Percentiles rank a stretch among this genome's conserved stretches.
These are phyloP conservation scores for Torulaspora gathmanii DNA, from an alignment of 805 yeast species.

Conservation along the genomic window DNA sequence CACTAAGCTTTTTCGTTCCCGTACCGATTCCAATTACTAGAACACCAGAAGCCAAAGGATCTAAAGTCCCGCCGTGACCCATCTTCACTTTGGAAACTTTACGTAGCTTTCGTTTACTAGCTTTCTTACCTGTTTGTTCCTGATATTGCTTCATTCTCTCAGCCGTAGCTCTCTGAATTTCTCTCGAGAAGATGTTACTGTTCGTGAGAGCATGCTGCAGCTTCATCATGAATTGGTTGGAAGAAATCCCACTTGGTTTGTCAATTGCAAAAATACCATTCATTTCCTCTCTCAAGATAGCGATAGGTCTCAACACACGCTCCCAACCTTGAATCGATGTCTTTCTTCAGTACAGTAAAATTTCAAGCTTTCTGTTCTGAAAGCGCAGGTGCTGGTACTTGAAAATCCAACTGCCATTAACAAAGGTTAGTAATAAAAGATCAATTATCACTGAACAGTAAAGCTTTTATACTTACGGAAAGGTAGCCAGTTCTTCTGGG, in stretches of 20 bases:
- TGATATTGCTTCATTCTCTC: conserved; percentile 41
- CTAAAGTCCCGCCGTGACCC: conserved; percentile 98
- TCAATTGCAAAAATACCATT: conserved; percentile 90
- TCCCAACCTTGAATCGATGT: neutral
- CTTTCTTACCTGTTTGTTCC: conserved; percentile 40
- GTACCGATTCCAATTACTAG: conserved; percentile 84
- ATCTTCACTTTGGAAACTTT: conserved; percentile 64
- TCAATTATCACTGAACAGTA: neutral
- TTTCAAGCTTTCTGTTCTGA: neutral
- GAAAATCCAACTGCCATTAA: conserved; percentile 42
- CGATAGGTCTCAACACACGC: neutral
- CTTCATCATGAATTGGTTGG: conserved; percentile 65
- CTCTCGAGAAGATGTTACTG: conserved; percentile 52
- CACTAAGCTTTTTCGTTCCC: conserved; percentile 79
- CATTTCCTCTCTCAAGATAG: conserved; percentile 41
- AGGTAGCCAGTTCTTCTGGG: conserved; percentile 53
- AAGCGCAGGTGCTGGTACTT: conserved; percentile 42
- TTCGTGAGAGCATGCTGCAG: conserved; percentile 59
- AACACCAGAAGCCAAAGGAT: conserved; percentile 94
- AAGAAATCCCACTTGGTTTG: conserved; percentile 82
- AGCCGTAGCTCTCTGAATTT: conserved; percentile 47
- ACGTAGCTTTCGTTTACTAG: conserved; percentile 48
- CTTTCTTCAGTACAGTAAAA: neutral
- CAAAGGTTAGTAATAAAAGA: neutral
- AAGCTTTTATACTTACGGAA: conserved; percentile 37